Evolutionary conservation across 176 grass and related monocot genomes (phyloP), one percentile per base, ranked within the genome.

Genomic region (Leersia perrieri): DNA sequence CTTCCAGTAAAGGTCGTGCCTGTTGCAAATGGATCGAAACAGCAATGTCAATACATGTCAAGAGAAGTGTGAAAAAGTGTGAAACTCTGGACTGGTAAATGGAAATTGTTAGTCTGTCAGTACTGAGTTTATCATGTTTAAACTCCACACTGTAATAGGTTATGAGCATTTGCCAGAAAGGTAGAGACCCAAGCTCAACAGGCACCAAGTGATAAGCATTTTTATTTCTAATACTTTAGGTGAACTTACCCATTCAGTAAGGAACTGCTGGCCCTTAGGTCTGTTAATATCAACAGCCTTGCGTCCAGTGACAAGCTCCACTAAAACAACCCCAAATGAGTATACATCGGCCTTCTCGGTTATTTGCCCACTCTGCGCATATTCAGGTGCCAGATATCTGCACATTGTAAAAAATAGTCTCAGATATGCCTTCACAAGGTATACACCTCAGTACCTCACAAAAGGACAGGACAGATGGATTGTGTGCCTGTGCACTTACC

Each of bases 341-440:
- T 95, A 99, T 3, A 93, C 96, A 80, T 99, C 96, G 1, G 96
- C 96, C 72, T 99, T 99, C 83, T 99, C 96, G 0, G 90, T 99
- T 75, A 99, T 95, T 82, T 99, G 96, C 15, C 96, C 92, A 41
- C 88, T 95, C 68, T 99, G 92, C 0, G 92, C 90, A 87, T 99
- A 99, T 36, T 99, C 92, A 1, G 96, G 92, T 0, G 92, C 92
- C 74, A 94, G 80, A 62, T 94, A 94, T 68, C 92, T 94, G 34
- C 34, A 10, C 4, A 61, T 72, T n/a, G 14, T 75, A 5, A 60
- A 78, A 72, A 76, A 40, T 16, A 79, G 14, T 5, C 14, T 72
- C 65, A 80, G 40, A 22, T 83, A 32, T 33, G 20, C 13, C 33
- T 5, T 49, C 33, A 10, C 33, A 63, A 60, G 28, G 7, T 58